Percentiles rank a stretch among this genome's conserved stretches.
Evolutionary conservation across 2,329 filamentous ascomycete genomes (phyloP).

Genomic region (Colletotrichum tropicicola): DNA sequence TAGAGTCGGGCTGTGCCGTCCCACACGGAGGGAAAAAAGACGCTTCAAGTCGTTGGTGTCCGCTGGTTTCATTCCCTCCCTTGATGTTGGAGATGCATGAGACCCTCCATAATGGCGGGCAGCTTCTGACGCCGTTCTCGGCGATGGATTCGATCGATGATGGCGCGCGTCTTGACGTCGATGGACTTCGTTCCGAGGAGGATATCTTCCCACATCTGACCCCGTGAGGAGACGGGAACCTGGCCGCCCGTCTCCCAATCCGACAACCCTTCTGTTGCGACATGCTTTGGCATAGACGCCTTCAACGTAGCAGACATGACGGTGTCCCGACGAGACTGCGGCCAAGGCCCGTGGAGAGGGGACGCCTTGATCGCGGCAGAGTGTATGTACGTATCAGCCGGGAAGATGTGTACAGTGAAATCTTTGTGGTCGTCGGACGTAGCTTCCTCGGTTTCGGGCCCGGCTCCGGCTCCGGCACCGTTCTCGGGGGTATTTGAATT

Average conservation of each 20-base stretch:
- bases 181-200: slow-evolving; percentile 26
- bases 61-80: neutral
- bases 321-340: slow-evolving; percentile 38
- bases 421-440: slow-evolving; percentile 37
- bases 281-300: slow-evolving; percentile 47
- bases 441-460: neutral
- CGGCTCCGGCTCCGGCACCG: neutral
- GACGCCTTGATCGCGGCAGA: slow-evolving; percentile 43
- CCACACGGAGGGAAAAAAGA: neutral
- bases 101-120: slow-evolving; percentile 25
- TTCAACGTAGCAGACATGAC: slow-evolving; percentile 46
- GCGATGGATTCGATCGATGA: slow-evolving; percentile 8
- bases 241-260: slow-evolving; percentile 51
- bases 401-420: slow-evolving; percentile 53
- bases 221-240: slow-evolving; percentile 31
- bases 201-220: slow-evolving; percentile 35
- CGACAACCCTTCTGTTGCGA: slow-evolving; percentile 48
- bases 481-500: neutral
- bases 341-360: slow-evolving; percentile 53
- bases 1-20: neutral
- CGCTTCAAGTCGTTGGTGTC: neutral
- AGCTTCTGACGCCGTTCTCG: neutral
- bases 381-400: slow-evolving; percentile 50
- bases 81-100: slow-evolving; percentile 18
- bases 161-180: slow-evolving; percentile 19